Evolutionary conservation across 306 rosid genomes (phyloP), one percentile per base, ranked within the genome.

Genomic region (Dryas octopetala): DNA sequence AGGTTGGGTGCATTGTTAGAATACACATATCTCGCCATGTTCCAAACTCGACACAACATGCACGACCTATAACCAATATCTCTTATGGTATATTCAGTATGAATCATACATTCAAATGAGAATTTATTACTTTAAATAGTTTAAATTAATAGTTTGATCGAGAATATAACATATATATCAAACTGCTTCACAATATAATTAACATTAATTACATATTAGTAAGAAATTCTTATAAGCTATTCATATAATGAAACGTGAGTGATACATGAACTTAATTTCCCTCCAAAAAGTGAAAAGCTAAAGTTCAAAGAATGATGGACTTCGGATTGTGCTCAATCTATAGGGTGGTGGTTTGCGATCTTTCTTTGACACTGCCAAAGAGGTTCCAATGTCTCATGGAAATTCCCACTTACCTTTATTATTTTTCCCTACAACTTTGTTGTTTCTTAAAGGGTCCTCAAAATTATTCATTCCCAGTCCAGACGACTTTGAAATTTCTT

Each of bases 401-500:
- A 65, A 70, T 28, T 68, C 62, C 63, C 63, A 59, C 46, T 65
- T 65, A 9, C 65, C 44, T 76, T 5, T 65, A 61, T n/a, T 74
- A 55, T 46, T 50, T 52, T 66, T 60, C 46, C 68, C 74, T 53
- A 49, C 60, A 71, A 38, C 82, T 76, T 82, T 84, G 76, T 50
- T 84, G 80, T 78, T 84, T 84, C 87, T 88, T 82, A 78, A 71
- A 84, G 79, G 70, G 77, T 80, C 79, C 74, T 79, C 85, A 84
- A 82, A 80, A 86, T 79, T 58, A 78, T 80, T 79, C 58, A 6
- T 55, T 76, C 76, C 74, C 67, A 74, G 82, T 71, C 14, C 73
- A 62, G 69, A 45, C 10, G 80, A 43, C 65, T 64, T 66, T 38
- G 65, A 54, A 78, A 46, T 46, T 59, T 62, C 66, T 49, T 78